These are phyloP conservation scores for Hemisphaericaspora nanyangensis DNA, from an alignment of 805 yeast species.

Conservation along the genomic window DNA sequence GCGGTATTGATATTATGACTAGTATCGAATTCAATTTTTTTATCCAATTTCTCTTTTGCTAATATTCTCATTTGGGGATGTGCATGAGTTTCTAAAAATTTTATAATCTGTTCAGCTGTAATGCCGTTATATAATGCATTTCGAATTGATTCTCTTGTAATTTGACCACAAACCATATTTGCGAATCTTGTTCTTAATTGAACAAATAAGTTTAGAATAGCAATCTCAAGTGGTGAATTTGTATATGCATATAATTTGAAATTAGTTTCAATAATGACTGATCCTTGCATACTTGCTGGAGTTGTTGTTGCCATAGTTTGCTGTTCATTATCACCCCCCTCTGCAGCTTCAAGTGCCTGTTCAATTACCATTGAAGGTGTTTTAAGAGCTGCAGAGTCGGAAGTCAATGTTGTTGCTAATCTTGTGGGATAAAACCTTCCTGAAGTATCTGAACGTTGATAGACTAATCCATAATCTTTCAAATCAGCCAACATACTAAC, in stretches of 20 bases:
- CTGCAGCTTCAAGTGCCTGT: constrained; percentile 45
- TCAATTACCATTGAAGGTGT: constrained; percentile 75
- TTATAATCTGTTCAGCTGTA: constrained; percentile 90
- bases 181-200: constrained; percentile 80
- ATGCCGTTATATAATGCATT: constrained; percentile 83
- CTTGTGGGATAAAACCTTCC: constrained; percentile 84
- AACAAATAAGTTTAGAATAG: constrained; percentile 83
- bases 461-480: constrained; percentile 86
- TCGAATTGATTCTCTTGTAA: constrained; percentile 89
- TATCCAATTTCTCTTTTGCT: constrained; percentile 66
- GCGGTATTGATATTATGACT: constrained; percentile 47
- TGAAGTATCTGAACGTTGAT: constrained; percentile 51
- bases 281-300: constrained; percentile 57
- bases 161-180: constrained; percentile 89
- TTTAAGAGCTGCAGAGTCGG: constrained; percentile 70
- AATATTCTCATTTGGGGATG: constrained; percentile 83
- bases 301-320: constrained; percentile 12
- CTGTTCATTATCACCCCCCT: constrained; percentile 9
- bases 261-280: constrained; percentile 88
- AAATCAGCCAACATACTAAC: constrained; percentile 82
- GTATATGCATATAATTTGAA: constrained; percentile 92
- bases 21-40: constrained; percentile 61
- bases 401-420: constrained; percentile 82
- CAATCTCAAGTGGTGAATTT: constrained; percentile 90
- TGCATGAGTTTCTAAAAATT: constrained; percentile 86